Evolutionary conservation across 176 grass and related monocot species (phyloP), one percentile per base, ranked within the genome.

Genomic region (Eragrostis curvula): DNA sequence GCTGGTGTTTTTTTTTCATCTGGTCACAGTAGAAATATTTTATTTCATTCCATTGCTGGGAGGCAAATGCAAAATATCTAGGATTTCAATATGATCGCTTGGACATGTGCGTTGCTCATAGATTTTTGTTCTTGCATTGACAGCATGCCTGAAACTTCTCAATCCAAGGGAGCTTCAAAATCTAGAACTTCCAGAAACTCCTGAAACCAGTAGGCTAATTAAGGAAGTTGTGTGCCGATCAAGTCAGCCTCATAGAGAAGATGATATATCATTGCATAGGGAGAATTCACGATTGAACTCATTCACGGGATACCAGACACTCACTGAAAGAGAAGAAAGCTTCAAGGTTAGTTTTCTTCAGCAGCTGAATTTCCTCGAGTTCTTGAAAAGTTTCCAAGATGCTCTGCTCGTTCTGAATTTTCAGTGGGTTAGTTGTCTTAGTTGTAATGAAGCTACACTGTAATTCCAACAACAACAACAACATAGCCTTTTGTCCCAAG

Each of bases 241-340:
- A 59, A 56, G 71, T 63, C 67, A 80, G 53, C 25, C 45, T 24
- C 77, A 81, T 80, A 8, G 29, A 9, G 75, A 64, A 77, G 85
- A 83, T 65, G 81, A 83, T 74, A 57, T 47, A 51, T 73, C 84
- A 74, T 43, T 46, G 7, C 28, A 60, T 42, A 55, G 24, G 39
- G 80, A 81, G 73, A 72, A 12, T 57, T 44, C 85, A 78, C 86
- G 93, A 57, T 98, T 95, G 86, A 95, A 91, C 75, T 80, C 64
- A 16, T 95, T 95, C 80, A 98, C 90, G 8, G 96, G 93, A 88
- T 93, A 91, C 80, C 96, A 90, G 77, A 88, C 90, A 3, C 93
- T 96, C 24, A 49, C 39, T 71, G 90, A 98, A 73, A 88, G 93
- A 88, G 87, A 95, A 88, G 89, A 98, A 93, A 95, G 88, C 87